Base-by-base conservation (phyloP, 2,329 filamentous ascomycete genomes). In the Fonsecaea nubica region DNA sequence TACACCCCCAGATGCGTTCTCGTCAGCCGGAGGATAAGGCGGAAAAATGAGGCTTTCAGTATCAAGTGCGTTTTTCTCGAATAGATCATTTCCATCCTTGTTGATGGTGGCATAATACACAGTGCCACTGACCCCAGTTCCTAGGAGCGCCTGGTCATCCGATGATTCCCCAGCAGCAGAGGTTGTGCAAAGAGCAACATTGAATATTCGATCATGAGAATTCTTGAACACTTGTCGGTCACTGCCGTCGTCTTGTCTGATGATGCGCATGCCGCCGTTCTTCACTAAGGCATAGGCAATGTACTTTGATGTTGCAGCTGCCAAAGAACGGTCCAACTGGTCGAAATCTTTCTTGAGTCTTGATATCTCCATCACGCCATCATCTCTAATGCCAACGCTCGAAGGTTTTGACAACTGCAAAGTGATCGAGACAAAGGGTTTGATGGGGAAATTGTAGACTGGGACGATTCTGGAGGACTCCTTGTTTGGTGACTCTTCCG, bases 331-430 rank as follows among this genome's bases (percentile, higher is more conserved):
- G 76, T 99, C 95, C 69, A 97, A 90, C 80, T 98, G 95, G 75
- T 99, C 95, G 74, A 98, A 98, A 4, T 97, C 93, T 81, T 98
- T 98, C 85, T 97, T 97, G 70, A 98, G 85, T 65, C 93, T 88
- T 59, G 95, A 94, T 76, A 99, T 95, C 73, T 97, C 92, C 83
- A 97, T 91, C 73, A 97, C 89, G 52, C 90, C 86, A 71, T 94
- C 90, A 64, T 92, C 88, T 42, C 90, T 89, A 77, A 98, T 89
- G 32, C 84, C 77, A 65, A 87, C 83, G 13, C 85, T 79, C 66
- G 84, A 79, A 67, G 84, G 79, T 70, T 86, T 81, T 76, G 87
- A 83, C 80, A 79, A 76, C 75, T 85, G 78, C 73, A 98, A 86
- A 12, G 87, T 89, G 75, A 99, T 95, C 21, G 93, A 91, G 71